These are phyloP conservation scores for Mortierella sp. DNA, from an alignment of 371 early-diverging fungal genomes.

Conservation along the genomic window DNA sequence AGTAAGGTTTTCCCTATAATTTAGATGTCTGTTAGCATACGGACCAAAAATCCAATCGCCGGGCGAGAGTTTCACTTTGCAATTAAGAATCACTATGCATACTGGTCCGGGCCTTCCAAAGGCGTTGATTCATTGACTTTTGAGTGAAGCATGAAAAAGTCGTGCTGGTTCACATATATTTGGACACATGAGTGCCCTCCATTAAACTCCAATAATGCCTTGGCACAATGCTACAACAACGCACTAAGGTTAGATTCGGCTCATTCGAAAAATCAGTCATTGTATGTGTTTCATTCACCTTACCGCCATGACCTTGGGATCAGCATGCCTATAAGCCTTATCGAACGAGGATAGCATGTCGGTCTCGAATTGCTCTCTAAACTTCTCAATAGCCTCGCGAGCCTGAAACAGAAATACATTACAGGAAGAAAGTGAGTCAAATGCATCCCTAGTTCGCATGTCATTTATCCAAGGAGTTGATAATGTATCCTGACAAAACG, in stretches of 20 bases:
- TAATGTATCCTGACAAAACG: background rate
- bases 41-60: constrained; percentile 1
- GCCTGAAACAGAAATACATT: constrained; percentile 64
- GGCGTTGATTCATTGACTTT: constrained; percentile 68
- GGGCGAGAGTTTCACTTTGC: background rate
- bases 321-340: constrained; percentile 80
- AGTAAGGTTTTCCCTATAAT: constrained; percentile 57
- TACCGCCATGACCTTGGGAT: constrained; percentile 76
- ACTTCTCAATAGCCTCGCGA: constrained; percentile 85
- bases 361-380: constrained; percentile 93
- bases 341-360: constrained; percentile 90
- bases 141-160: constrained; percentile 90
- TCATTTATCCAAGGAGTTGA: background rate
- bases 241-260: background rate
- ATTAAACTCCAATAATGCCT: constrained; percentile 92
- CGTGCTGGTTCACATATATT: constrained; percentile 96
- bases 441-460: background rate
- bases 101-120: constrained; percentile 51
- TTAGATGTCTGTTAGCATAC: background rate
- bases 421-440: background rate
- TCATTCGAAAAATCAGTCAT: background rate
- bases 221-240: constrained; percentile 78
- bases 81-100: background rate
- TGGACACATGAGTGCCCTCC: constrained; percentile 96
- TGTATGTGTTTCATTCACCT: constrained; percentile 9